Evolutionary conservation across 345 rosid species (phyloP), one percentile per base, ranked within the genome.

Genomic region (Brassica cretica): DNA sequence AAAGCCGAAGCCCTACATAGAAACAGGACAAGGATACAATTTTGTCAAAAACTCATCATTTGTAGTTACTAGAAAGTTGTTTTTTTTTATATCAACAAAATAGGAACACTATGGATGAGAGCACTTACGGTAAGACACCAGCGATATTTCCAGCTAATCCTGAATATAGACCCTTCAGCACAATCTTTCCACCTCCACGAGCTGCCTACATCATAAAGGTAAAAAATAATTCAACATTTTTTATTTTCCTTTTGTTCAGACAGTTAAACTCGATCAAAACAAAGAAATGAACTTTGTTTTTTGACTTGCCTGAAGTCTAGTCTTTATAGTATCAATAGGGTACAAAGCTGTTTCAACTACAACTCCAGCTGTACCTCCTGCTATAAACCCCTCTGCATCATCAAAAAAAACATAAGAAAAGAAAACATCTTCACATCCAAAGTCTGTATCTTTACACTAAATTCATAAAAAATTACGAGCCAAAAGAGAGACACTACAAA

Each of bases 311-410:
- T 94, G 98, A 76, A 94, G 88, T 80, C 98, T 80, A 14, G 98
- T 94, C 88, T 92, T 94, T 77, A 94, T 89, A 0, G 98, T 94
- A 79, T 92, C 98, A 71, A 94, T 87, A 15, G 97, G 98, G 78
- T 94, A 94, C 53, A 94, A 85, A 69, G 95, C 94, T 19, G 97
- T 89, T 79, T 94, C 98, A 76, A 93, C 98, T 49, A 92, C 97
- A 82, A 89, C 97, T 68, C 97, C 98, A 82, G 97, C 95, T 24
- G 94, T 83, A 71, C 98, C 97, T 81, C 98, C 98, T 27, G 97
- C 98, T 76, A 94, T 79, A 75, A 86, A 84, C 10, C 98, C 98
- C 87, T 94, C 98, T 94, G 91, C 82, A 64, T 14, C 70, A 70
- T 25, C 41, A 60, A 66, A 59, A 66, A 59, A 19, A 29, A 64